phyloP scores from a whole-genome alignment of 2,329 filamentous ascomycete species.

The Coniochaeta hoffmannii region DNA sequence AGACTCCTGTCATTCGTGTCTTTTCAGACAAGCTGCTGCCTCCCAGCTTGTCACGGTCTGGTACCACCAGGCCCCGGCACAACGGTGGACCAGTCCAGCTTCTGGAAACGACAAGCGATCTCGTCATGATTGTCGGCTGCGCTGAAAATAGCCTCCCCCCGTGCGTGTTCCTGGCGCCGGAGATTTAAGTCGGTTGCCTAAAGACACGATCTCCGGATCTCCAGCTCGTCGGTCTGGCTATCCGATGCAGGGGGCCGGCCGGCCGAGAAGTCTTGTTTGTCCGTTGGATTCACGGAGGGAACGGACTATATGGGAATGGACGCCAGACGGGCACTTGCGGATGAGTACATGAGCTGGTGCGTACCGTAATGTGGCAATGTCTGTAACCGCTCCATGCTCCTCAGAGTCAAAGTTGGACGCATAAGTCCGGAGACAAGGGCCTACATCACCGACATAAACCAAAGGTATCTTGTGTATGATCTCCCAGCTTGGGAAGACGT shows the following conservation, averaged over 20 bases:
- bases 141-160: not conserved
- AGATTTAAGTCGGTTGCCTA: not conserved
- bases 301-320: not conserved
- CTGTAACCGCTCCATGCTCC: no score
- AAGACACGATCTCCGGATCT: not conserved
- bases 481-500: no score
- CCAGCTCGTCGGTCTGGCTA: not conserved
- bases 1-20: no score
- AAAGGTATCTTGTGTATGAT: no score
- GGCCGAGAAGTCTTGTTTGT: not conserved
- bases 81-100: no score
- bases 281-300: not conserved
- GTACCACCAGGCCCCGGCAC: no score
- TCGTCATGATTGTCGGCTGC: not conserved
- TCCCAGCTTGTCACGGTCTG: no score
- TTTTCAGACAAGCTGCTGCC: no score
- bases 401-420: no score
- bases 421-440: no score
- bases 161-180: not conserved
- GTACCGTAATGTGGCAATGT: not conserved
- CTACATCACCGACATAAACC: no score
- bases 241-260: not conserved
- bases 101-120: not conserved
- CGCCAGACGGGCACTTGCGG: no score
- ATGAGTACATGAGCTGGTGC: not conserved